Percentiles rank a stretch among this genome's conserved stretches.
These are phyloP conservation scores for Magnusiomyces ingens DNA, from an alignment of 1,139 yeast species.

Conservation along the genomic window DNA sequence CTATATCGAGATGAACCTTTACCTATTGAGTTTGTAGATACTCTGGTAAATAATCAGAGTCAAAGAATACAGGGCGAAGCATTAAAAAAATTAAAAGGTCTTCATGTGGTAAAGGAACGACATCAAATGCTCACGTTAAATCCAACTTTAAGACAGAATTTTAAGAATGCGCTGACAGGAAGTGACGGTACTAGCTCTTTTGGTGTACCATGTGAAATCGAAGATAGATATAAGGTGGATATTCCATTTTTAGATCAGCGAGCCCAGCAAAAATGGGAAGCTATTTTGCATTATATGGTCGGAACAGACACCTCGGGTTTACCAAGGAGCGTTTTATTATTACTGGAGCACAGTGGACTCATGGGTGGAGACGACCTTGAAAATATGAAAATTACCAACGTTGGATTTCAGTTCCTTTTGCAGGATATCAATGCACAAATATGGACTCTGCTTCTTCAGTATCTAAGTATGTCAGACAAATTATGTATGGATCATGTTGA, in stretches of 20 bases:
- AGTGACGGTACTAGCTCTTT: conserved; percentile 47
- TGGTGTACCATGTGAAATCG: conserved; percentile 48
- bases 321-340: conserved; percentile 42
- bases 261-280: conserved; percentile 88
- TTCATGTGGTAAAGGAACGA: conserved; percentile 69
- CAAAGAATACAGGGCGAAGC: conserved; percentile 61
- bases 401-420: conserved; percentile 86
- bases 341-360: conserved; percentile 60
- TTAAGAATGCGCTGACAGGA: conserved; percentile 81
- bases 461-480: conserved; percentile 75
- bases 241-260: conserved; percentile 64
- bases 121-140: conserved; percentile 53
- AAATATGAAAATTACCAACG: conserved; percentile 68
- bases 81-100: conserved; percentile 62
- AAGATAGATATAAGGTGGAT: conserved; percentile 49
- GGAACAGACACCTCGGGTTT: conserved; percentile 56
- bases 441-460: conserved; percentile 86
- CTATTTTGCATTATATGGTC: conserved; percentile 93
- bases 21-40: conserved; percentile 58
- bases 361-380: conserved; percentile 55
- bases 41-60: conserved; percentile 57
- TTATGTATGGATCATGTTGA: conserved; percentile 94
- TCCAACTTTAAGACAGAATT: conserved; percentile 64
- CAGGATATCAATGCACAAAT: conserved; percentile 93
- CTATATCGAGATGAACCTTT: conserved; percentile 74